These are phyloP conservation scores for Peniophora sp. DNA, from an alignment of 1,284 basidiomycete genomes.

Conservation along the genomic window DNA sequence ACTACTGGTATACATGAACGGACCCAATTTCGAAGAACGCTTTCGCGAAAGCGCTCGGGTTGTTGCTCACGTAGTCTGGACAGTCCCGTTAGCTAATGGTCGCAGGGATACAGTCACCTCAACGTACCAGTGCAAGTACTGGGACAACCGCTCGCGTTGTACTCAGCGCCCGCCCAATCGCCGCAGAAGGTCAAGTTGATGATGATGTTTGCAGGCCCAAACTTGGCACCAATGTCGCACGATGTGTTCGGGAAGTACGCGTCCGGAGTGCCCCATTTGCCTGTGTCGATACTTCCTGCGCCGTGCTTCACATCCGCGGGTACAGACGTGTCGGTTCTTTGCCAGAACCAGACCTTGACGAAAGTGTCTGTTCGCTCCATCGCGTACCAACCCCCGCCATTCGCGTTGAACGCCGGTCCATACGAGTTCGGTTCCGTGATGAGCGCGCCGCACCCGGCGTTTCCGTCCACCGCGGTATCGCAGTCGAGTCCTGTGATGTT, in stretches of 20 bases:
- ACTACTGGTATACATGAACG: slow-evolving; percentile 32
- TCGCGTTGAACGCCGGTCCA: slow-evolving; percentile 51
- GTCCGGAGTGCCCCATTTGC: slow-evolving; percentile 40
- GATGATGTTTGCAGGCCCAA: slow-evolving; percentile 44
- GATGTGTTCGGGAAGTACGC: slow-evolving; percentile 41
- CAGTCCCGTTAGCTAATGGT: not conserved
- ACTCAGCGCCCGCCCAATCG: slow-evolving; percentile 41
- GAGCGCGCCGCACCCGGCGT: slow-evolving; percentile 60
- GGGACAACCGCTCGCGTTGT: slow-evolving; percentile 32
- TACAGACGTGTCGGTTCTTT: slow-evolving; percentile 22
- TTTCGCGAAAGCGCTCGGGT: slow-evolving; percentile 53
- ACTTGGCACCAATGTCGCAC: slow-evolving; percentile 35
- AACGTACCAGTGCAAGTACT: slow-evolving; percentile 35
- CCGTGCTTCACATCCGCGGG: slow-evolving; percentile 39
- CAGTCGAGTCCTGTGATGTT: slow-evolving; percentile 22
- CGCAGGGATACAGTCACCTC: not conserved
- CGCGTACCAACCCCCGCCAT: slow-evolving; percentile 57
- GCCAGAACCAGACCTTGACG: slow-evolving; percentile 28
- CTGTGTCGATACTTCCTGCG: slow-evolving; percentile 32
- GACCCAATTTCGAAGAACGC: slow-evolving; percentile 63
- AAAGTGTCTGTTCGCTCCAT: slow-evolving; percentile 40
- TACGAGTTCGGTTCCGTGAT: slow-evolving; percentile 38
- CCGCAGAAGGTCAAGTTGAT: slow-evolving; percentile 43
- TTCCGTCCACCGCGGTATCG: slow-evolving; percentile 34
- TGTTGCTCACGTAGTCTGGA: slow-evolving; percentile 52